These are phyloP conservation scores for Cercophora samala DNA, from an alignment of 495 filamentous ascomycete genomes.

Conservation along the genomic window DNA sequence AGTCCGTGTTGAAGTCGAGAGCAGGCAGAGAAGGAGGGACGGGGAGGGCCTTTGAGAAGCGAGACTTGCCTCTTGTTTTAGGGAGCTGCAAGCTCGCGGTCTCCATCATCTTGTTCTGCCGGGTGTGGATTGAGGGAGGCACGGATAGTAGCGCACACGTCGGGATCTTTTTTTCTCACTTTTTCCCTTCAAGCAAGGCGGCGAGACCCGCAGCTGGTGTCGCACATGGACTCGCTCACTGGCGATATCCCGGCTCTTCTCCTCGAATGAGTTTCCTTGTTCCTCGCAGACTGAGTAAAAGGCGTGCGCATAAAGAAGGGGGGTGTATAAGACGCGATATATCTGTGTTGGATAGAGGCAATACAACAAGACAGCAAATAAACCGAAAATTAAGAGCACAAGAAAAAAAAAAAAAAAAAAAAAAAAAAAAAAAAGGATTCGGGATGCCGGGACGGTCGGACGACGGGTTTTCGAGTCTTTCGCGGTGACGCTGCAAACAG, in stretches of 20 bases:
- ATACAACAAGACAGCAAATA: background rate
- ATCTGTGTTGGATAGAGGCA: background rate
- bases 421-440: background rate
- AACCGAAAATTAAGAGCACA: background rate
- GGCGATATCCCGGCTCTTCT: conserved; percentile 10
- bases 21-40: conserved; percentile 29
- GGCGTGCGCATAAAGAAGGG: conserved; percentile 5
- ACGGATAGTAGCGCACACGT: conserved; percentile 18
- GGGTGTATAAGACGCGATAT: conserved; percentile 3
- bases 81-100: conserved; percentile 30
- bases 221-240: conserved; percentile 24
- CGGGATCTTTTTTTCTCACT: conserved; percentile 16
- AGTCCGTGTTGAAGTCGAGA: conserved; percentile 16
- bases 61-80: conserved; percentile 32
- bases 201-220: conserved; percentile 29
- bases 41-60: conserved; percentile 38
- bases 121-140: conserved; percentile 20
- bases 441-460: background rate
- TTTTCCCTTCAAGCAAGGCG: conserved; percentile 12
- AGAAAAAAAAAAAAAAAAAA: background rate
- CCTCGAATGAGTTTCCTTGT: background rate
- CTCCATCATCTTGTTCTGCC: conserved; percentile 28
- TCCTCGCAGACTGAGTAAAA: background rate
- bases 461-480: conserved; percentile 19
- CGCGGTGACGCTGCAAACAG: conserved; percentile 22